A percentile compares a stretch with the other conserved stretches of the same genome.
phyloP scores from a whole-genome alignment of 441 rosid species.

The Hura crepitans region DNA sequence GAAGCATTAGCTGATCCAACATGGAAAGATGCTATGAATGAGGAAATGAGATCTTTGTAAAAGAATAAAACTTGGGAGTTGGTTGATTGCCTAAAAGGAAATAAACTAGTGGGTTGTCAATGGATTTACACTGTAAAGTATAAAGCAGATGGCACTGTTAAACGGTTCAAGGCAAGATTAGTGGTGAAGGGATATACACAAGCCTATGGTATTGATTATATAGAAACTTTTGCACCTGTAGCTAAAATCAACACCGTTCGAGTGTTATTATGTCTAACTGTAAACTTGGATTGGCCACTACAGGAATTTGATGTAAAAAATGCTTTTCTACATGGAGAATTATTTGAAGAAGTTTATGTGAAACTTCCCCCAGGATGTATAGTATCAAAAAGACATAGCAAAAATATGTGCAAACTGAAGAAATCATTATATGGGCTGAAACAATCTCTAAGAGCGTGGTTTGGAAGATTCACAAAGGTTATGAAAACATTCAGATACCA shows the following conservation, averaged over 20 bases:
- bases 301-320: not conserved
- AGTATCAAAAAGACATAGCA: not conserved
- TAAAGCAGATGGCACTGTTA: not conserved
- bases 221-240: not conserved
- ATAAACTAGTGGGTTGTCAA: not conserved
- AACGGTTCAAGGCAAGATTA: not conserved
- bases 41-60: not conserved
- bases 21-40: constrained; percentile 9
- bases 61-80: not conserved
- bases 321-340: not conserved
- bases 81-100: not conserved
- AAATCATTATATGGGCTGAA: not conserved
- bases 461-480: not conserved
- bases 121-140: constrained; percentile 6
- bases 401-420: not conserved
- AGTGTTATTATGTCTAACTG: not conserved
- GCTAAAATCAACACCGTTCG: not conserved
- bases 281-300: not conserved
- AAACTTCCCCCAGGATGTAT: not conserved
- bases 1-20: not conserved
- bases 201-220: constrained; percentile 5
- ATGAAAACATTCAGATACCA: not conserved
- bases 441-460: not conserved
- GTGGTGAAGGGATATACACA: not conserved
- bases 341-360: not conserved